phyloP scores from a whole-genome alignment of 768 basidiomycete genomes.

The Rhodocollybia butyracea region DNA sequence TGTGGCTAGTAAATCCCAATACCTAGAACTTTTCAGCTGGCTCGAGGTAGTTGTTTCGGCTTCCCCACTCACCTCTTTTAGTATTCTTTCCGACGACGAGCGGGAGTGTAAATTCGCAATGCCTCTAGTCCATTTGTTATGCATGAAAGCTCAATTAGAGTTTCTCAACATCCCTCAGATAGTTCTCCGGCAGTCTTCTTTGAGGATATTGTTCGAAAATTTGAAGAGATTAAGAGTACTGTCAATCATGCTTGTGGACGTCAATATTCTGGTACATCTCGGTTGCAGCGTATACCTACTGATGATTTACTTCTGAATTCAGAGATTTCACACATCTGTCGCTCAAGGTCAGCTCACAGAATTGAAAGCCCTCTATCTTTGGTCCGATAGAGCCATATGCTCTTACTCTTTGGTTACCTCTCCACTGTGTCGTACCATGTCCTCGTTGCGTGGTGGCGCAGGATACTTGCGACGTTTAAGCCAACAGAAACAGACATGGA shows the following conservation, averaged over 20 bases:
- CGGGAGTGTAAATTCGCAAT: conserved; percentile 5
- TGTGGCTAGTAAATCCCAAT: conserved; percentile 1
- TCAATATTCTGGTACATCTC: background rate
- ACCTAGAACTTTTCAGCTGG: background rate
- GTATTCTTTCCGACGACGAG: conserved; percentile 1
- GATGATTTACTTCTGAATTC: background rate
- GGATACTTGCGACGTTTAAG: background rate
- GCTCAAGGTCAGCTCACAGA: background rate
- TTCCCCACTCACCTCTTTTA: background rate
- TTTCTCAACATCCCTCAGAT: conserved; percentile 8
- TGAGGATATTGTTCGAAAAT: conserved; percentile 4
- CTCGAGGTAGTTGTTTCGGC: background rate
- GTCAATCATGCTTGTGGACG: conserved; percentile 6
- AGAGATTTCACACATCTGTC: background rate
- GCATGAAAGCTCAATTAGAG: background rate
- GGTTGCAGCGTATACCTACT: background rate
- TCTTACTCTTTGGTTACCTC: background rate
- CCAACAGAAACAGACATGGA: conserved; percentile 4
- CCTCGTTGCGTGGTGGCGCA: background rate
- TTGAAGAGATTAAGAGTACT: background rate
- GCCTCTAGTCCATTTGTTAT: background rate
- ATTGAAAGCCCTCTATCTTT: conserved; percentile 1
- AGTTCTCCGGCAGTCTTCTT: background rate
- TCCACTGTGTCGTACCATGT: background rate
- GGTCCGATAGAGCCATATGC: background rate